These are phyloP conservation scores for Eimeria maxima DNA, from an alignment of 169 alveolate genomes.

Conservation along the genomic window DNA sequence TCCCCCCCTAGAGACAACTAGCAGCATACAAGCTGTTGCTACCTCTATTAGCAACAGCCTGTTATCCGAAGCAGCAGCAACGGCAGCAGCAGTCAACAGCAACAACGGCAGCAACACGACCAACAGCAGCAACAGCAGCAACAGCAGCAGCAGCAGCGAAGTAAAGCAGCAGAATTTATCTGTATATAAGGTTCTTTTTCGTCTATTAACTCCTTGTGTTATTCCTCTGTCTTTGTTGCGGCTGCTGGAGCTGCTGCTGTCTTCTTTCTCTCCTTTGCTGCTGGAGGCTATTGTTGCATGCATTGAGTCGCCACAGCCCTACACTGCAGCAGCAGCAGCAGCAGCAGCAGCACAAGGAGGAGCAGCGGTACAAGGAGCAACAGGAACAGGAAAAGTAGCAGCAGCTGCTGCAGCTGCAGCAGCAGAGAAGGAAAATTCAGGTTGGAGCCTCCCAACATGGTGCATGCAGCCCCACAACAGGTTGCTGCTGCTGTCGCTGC, in stretches of 20 bases:
- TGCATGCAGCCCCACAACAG: not conserved
- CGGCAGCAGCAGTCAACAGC: not conserved
- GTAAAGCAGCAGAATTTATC: not conserved
- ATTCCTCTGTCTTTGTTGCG: conserved; percentile 18
- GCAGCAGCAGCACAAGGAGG: conserved; percentile 24
- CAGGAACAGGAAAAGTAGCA: too few species aligned
- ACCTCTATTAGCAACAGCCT: conserved; percentile 35
- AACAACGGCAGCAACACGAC: too few species aligned
- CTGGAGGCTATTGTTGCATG: conserved; percentile 49
- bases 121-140: too few species aligned
- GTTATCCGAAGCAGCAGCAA: conserved; percentile 32
- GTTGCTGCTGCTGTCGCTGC: conserved; percentile 18
- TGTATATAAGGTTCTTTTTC: not conserved
- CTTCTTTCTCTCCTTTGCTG: conserved; percentile 43
- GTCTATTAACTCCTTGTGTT: conserved; percentile 26
- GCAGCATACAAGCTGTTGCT: conserved; percentile 32
- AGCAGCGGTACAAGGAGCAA: too few species aligned
- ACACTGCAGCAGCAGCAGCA: too few species aligned
- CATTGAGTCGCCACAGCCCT: not conserved
- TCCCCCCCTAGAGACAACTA: conserved; percentile 30
- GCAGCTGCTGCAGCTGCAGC: conserved; percentile 22
- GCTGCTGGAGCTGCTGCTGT: conserved; percentile 64
- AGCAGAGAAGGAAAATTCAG: not conserved
- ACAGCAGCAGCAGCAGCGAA: too few species aligned
- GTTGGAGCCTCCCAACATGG: not conserved